A percentile compares a stretch with the other conserved stretches of the same genome.
Conservation (phyloP, 495 filamentous ascomycete genomes). For the Cercophora samala region DNA sequence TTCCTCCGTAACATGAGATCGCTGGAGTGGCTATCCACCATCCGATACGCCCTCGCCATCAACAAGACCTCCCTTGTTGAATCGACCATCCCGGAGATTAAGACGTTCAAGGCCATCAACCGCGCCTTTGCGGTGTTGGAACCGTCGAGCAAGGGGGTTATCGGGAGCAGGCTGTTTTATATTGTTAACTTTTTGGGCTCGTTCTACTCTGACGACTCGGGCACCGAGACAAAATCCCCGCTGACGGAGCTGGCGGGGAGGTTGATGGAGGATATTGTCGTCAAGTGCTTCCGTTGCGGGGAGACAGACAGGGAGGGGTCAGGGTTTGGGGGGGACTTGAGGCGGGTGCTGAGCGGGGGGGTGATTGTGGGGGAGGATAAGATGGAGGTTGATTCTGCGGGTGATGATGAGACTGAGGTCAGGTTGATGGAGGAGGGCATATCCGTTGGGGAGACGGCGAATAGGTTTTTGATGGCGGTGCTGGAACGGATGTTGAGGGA, state of each 20-base stretch:
- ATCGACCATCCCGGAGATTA: background rate
- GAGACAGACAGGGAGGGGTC: background rate
- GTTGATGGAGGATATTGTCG: background rate
- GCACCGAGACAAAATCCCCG: background rate
- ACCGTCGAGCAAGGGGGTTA: background rate
- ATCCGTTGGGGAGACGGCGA: background rate
- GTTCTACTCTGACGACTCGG: background rate
- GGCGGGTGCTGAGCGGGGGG: background rate
- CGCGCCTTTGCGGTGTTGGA: constrained; percentile 6
- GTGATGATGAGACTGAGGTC: background rate
- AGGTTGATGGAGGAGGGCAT: background rate
- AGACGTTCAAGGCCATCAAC: constrained; percentile 19
- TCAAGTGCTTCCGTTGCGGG: background rate
- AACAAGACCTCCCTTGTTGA: constrained; percentile 9
- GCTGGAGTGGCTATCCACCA: constrained; percentile 24
- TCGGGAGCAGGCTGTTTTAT: constrained; percentile 4
- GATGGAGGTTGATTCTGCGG: background rate
- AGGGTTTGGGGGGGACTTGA: background rate
- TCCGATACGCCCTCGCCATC: constrained; percentile 24
- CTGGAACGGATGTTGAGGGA: constrained; percentile 1
- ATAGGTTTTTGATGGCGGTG: constrained; percentile 12
- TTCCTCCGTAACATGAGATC: constrained; percentile 20
- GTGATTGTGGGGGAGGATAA: background rate
- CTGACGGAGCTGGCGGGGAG: background rate
- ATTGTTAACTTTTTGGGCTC: background rate